phyloP scores from a whole-genome alignment of 192 early-diverging fungal genomes.

The Coemansia javaensis region DNA sequence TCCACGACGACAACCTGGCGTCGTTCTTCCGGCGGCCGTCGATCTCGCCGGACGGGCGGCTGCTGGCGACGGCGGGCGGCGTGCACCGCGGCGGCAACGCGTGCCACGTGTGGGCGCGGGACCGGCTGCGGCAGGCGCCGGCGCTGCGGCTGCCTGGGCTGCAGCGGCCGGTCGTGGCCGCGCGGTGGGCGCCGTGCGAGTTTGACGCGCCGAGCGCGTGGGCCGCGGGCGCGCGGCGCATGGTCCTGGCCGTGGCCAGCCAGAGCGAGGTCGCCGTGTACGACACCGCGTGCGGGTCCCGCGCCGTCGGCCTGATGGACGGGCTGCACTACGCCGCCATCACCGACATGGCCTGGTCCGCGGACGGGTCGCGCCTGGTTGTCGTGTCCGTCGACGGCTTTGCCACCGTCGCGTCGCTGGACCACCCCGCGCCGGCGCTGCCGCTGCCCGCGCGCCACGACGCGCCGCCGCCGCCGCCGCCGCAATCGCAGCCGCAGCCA shows the following conservation, averaged over 20 bases:
- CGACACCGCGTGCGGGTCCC: conserved; percentile 66
- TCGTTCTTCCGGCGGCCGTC: conserved; percentile 86
- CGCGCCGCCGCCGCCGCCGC: not conserved
- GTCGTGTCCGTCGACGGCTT: conserved; percentile 84
- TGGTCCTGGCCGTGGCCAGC: conserved; percentile 81
- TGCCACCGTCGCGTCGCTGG: conserved; percentile 72
- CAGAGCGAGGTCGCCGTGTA: conserved; percentile 80
- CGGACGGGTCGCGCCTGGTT: conserved; percentile 69
- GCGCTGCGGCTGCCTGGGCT: conserved; percentile 64
- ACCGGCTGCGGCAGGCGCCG: conserved; percentile 58
- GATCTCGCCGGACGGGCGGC: conserved; percentile 83
- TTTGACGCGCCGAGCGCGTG: conserved; percentile 13
- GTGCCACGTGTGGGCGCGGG: conserved; percentile 64
- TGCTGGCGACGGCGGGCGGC: conserved; percentile 79
- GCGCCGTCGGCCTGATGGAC: conserved; percentile 66
- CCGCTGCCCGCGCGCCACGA: conserved; percentile 4
- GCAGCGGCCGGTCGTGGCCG: conserved; percentile 72
- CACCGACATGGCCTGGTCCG: conserved; percentile 84
- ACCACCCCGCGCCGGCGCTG: conserved; percentile 38
- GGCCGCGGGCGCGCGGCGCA: conserved; percentile 58
- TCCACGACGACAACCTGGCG: conserved; percentile 81
- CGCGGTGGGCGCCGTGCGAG: conserved; percentile 58
- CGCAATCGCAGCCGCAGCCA: not conserved
- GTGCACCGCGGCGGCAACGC: conserved; percentile 59
- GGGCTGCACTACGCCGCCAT: conserved; percentile 86